Percentiles rank a stretch among this genome's conserved stretches.
Evolutionary conservation across 1,139 yeast genomes (phyloP).

Genomic region (Geotrichum aggregatum): DNA sequence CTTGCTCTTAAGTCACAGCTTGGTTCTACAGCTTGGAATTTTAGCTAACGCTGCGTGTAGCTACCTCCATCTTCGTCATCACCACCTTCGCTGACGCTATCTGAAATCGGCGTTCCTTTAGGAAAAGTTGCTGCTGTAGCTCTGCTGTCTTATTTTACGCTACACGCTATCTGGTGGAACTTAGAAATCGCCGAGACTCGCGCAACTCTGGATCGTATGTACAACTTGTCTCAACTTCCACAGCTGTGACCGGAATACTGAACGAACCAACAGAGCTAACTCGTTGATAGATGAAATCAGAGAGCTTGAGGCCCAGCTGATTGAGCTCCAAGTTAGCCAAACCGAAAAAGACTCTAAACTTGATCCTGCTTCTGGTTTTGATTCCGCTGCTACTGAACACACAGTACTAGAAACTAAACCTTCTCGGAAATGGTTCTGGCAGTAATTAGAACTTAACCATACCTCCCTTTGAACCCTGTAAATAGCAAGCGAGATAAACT

Average conservation of each 20-base stretch:
- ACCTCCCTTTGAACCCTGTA: too few species aligned
- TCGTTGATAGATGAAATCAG: background rate
- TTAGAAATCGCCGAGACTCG: slow-evolving; percentile 15
- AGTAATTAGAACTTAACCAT: background rate
- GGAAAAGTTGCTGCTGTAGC: slow-evolving; percentile 20
- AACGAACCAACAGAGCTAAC: background rate
- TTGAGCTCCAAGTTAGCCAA: background rate
- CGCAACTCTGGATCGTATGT: slow-evolving; percentile 14
- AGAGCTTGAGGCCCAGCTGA: background rate
- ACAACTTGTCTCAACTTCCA: too few species aligned
- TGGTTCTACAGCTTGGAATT: too few species aligned
- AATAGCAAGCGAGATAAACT: too few species aligned
- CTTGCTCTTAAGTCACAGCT: too few species aligned
- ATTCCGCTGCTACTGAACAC: background rate
- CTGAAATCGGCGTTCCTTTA: slow-evolving; percentile 15
- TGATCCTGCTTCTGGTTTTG: background rate
- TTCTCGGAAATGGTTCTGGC: slow-evolving; percentile 4
- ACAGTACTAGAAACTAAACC: background rate
- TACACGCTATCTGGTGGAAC: slow-evolving; percentile 20
- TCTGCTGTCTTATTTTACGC: slow-evolving; percentile 16
- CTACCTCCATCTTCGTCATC: background rate
- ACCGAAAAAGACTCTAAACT: background rate
- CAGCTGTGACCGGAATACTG: background rate
- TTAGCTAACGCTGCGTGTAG: background rate
- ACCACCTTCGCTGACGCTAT: background rate